Percentiles rank a stretch among this genome's conserved stretches.
These are phyloP conservation scores for Pseudozyma sp. DNA, from an alignment of 1,284 basidiomycete genomes.

Conservation along the genomic window DNA sequence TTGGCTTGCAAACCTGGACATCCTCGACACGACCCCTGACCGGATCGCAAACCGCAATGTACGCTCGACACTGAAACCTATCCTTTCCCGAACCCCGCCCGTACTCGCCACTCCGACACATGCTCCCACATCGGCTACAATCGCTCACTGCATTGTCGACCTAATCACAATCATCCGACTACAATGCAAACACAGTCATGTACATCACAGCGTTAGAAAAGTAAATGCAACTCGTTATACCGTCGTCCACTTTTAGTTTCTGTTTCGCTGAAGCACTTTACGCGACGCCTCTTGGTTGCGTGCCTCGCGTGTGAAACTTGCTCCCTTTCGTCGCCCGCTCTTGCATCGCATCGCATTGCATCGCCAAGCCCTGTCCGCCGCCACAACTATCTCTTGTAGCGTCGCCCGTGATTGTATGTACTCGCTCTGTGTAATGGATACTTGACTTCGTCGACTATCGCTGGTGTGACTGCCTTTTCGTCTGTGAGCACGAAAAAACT, in stretches of 20 bases:
- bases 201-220: slow-evolving; percentile 55
- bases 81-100: not conserved
- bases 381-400: not conserved
- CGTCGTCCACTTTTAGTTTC: not conserved
- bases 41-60: slow-evolving; percentile 3
- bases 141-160: no score
- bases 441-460: no score
- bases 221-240: slow-evolving; percentile 9
- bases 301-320: not conserved
- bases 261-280: not conserved
- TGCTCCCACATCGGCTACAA: not conserved
- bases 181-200: slow-evolving; percentile 29
- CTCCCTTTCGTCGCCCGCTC: not conserved
- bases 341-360: not conserved
- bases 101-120: not conserved
- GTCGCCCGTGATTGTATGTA: not conserved
- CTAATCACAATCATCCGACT: not conserved
- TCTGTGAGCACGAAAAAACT: no score
- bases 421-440: no score
- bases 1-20: not conserved
- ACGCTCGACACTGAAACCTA: not conserved
- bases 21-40: not conserved
- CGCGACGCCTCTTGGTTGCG: not conserved
- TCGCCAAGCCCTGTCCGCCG: slow-evolving; percentile 5
- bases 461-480: no score